Base-by-base conservation (phyloP, 768 basidiomycete genomes). In the Mycena rebaudengoi region DNA sequence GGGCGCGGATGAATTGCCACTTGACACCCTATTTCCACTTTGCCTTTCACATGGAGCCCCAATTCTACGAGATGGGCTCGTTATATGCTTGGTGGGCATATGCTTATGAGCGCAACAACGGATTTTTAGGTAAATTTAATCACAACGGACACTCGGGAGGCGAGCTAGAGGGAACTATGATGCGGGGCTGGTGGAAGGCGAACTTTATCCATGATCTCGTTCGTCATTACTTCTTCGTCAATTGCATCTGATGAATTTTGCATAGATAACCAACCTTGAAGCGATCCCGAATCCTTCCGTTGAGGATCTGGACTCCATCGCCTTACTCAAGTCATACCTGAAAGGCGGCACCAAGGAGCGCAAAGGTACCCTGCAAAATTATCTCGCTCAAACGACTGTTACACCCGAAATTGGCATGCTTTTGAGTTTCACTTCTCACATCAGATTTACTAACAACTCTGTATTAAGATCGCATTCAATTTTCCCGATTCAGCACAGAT, bases 121-220 rank as follows among this genome's bases (percentile, higher is more conserved):
- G 70, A 1, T 26, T 41, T 11, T 49, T 71, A 2, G 66, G 52
- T 7, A 43, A 55, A 3, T 54, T 67, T 32, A 67, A 71, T 21
- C 52, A 65, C 35, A 71, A 71, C 26, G 65, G 70, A 8, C 70
- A 71, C 37, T 50, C 68, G 2, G 70, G 70, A 0, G 70, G 70
- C 1, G 68, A 71, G 49, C 45, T 71, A 13, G 70, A 71, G 41
- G 65, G 56, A 2, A 71, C 68, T 3, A 69, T 69, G 68, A 71
- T 71, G 70, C 62, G 68, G 5, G 57, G 62, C 5, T 71, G 68
- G 68, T 66, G 65, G 65, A 69, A 69, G 30, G 37, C 53, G 3
- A 58, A 52, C 2, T 35, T 64, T 3, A 53, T 71, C 7, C 60
- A 60, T 7, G 65, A 69, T 49, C 30, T 71, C 26, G 70, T 69